A percentile compares a stretch with the other conserved stretches of the same genome.
Conservation (phyloP, 1,284 basidiomycete species). For the Cutaneotrichosporon sp. region DNA sequence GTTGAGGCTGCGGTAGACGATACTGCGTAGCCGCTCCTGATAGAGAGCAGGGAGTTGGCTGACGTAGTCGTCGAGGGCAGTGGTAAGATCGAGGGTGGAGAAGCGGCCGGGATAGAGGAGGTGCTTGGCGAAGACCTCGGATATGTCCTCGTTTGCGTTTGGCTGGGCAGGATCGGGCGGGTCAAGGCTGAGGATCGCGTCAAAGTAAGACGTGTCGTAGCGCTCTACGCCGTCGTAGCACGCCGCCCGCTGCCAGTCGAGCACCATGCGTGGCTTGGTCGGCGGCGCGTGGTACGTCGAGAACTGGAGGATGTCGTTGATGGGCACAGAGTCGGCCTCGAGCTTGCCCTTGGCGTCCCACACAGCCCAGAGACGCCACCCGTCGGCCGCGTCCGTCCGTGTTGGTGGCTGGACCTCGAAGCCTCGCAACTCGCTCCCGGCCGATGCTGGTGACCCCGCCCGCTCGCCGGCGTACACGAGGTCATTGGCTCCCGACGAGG, state of each 20-base stretch:
- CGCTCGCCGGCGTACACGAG: conserved; percentile 44
- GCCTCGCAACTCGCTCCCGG: conserved; percentile 47
- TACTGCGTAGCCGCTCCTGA: conserved; percentile 26
- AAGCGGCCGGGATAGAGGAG: conserved; percentile 84
- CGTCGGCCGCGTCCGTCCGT: conserved; percentile 33
- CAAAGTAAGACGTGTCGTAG: conserved; percentile 79
- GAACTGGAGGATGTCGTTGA: conserved; percentile 45
- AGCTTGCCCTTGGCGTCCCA: conserved; percentile 50
- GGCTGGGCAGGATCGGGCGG: conserved; percentile 58
- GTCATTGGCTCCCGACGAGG: conserved; percentile 32
- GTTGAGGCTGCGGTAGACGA: conserved; percentile 63
- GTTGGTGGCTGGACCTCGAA: conserved; percentile 48
- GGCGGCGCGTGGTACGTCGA: conserved; percentile 36
- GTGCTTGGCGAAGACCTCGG: conserved; percentile 74
- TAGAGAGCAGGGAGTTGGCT: conserved; percentile 56
- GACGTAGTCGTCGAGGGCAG: conserved; percentile 77
- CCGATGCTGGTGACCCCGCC: conserved; percentile 31
- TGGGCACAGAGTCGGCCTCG: conserved; percentile 32
- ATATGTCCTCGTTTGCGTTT: conserved; percentile 46
- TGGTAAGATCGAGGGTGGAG: conserved; percentile 72
- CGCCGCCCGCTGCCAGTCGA: conserved; percentile 40
- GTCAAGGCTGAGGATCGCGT: conserved; percentile 69
- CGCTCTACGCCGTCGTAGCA: conserved; percentile 59
- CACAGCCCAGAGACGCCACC: conserved; percentile 52
- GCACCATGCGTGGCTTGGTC: conserved; percentile 27